A percentile compares a stretch with the other conserved stretches of the same genome.
Conservation (phyloP, 495 filamentous ascomycete genomes). For the Tuber umbilicatum region DNA sequence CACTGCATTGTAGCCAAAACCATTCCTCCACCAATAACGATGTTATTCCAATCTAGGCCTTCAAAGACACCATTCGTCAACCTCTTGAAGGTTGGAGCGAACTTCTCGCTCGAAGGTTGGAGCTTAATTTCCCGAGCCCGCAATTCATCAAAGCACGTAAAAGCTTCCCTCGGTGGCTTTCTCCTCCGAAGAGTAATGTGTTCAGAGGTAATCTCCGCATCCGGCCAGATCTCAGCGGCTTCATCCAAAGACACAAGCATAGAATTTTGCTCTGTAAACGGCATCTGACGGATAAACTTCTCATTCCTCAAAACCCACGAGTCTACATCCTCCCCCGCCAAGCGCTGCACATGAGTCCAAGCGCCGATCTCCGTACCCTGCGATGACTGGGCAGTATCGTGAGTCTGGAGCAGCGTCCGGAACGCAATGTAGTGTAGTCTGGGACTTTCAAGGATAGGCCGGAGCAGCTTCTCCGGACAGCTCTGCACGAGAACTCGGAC, state of each 20-base stretch:
- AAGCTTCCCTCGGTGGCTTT: conserved; percentile 40
- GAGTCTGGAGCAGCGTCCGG: conserved; percentile 5
- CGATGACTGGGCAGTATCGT: conserved; percentile 4
- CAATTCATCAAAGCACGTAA: conserved; percentile 40
- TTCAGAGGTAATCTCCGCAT: neutral
- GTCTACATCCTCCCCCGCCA: conserved; percentile 26
- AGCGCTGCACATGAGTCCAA: neutral
- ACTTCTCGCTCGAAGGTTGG: conserved; percentile 24
- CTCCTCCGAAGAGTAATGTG: conserved; percentile 18
- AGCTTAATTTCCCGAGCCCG: conserved; percentile 33
- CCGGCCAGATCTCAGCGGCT: conserved; percentile 13
- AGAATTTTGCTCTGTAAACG: conserved; percentile 10
- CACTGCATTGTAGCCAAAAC: conserved; percentile 39
- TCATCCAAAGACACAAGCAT: conserved; percentile 24
- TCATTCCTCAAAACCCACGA: conserved; percentile 27
- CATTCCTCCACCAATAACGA: conserved; percentile 43
- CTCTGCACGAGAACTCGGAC: neutral
- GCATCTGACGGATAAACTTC: conserved; percentile 14
- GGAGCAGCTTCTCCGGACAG: conserved; percentile 4
- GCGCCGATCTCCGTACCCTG: neutral
- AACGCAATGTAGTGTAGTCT: conserved; percentile 26
- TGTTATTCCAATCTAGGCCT: conserved; percentile 43
- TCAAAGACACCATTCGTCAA: conserved; percentile 38
- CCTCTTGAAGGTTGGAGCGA: conserved; percentile 38
- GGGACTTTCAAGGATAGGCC: conserved; percentile 5